Conservation (phyloP, 140 eudicot genomes). For the Erigeron philadelphicus region DNA sequence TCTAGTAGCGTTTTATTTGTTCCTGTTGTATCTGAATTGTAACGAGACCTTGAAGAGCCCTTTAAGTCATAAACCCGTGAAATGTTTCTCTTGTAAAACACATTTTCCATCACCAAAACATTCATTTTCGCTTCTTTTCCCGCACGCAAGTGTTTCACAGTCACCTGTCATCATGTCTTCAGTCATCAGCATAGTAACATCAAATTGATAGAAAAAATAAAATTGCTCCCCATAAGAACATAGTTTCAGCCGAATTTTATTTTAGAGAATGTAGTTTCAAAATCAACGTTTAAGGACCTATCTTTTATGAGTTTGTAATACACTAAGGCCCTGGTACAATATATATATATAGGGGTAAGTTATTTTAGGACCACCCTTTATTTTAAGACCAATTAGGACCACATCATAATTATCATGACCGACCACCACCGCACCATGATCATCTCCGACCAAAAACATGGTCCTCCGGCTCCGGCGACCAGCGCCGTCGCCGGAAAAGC, state of each 20-base stretch:
- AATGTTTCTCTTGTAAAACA: constrained; percentile 59
- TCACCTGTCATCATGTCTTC: constrained; percentile 42
- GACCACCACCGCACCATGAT: too few species aligned
- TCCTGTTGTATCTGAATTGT: constrained; percentile 80
- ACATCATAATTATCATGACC: too few species aligned
- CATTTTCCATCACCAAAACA: constrained; percentile 90
- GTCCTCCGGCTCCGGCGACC: too few species aligned
- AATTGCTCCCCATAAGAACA: background rate
- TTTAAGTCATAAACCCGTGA: constrained; percentile 80
- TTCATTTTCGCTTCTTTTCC: constrained; percentile 95
- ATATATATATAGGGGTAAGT: too few species aligned
- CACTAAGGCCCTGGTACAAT: too few species aligned
- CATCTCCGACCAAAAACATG: too few species aligned
- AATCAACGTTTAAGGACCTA: background rate
- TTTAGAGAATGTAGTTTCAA: background rate
- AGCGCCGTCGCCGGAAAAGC: too few species aligned
- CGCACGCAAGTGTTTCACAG: constrained; percentile 53
- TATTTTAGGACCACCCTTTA: too few species aligned
- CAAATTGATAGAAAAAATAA: background rate
- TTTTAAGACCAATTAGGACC: too few species aligned
- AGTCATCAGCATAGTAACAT: constrained; percentile 12
- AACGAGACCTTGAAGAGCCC: constrained; percentile 84
- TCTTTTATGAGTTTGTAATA: too few species aligned
- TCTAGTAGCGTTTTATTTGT: constrained; percentile 68
- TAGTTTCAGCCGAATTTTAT: background rate